phyloP scores from a whole-genome alignment of 192 early-diverging fungal genomes.

The Rhizophagus sp. region DNA sequence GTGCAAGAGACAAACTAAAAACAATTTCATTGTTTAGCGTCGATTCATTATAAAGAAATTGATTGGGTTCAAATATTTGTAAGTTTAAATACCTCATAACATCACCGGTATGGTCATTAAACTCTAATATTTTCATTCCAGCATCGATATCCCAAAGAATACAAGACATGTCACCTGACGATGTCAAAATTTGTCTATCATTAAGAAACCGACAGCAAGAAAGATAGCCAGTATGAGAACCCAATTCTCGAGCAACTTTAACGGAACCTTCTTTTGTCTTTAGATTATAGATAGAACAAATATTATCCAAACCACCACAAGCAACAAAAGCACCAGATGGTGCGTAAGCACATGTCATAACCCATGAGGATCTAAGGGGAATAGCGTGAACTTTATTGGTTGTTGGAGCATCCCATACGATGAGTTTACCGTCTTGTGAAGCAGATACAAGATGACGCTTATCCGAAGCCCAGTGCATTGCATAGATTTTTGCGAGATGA shows the following conservation, averaged over 20 bases:
- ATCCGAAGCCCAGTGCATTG: slow-evolving; percentile 99
- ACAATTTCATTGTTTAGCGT: slow-evolving; percentile 2
- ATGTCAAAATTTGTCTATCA: slow-evolving; percentile 94
- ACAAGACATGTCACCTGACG: slow-evolving; percentile 97
- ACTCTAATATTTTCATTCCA: slow-evolving; percentile 95
- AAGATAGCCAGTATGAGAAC: slow-evolving; percentile 97
- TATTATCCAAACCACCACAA: slow-evolving; percentile 99
- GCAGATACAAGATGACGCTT: slow-evolving; percentile 96
- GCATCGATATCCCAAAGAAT: slow-evolving; percentile 99
- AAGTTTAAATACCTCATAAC: slow-evolving; percentile 79
- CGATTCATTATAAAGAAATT: not conserved
- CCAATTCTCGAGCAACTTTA: slow-evolving; percentile 92
- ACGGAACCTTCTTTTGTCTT: slow-evolving; percentile 92
- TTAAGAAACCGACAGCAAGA: slow-evolving; percentile 97
- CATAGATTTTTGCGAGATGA: slow-evolving; percentile 98
- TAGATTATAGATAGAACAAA: slow-evolving; percentile 99
- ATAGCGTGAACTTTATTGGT: slow-evolving; percentile 99
- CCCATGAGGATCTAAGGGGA: slow-evolving; percentile 98
- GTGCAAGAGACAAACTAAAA: slow-evolving; percentile 78
- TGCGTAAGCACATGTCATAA: slow-evolving; percentile 99
- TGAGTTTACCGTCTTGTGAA: slow-evolving; percentile 99
- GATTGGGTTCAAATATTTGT: not conserved
- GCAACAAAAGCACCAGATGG: slow-evolving; percentile 98
- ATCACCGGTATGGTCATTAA: slow-evolving; percentile 97
- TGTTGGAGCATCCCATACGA: slow-evolving; percentile 98